phyloP scores from a whole-genome alignment of 2,329 filamentous ascomycete genomes.

The Gaeumannomyces tritici region DNA sequence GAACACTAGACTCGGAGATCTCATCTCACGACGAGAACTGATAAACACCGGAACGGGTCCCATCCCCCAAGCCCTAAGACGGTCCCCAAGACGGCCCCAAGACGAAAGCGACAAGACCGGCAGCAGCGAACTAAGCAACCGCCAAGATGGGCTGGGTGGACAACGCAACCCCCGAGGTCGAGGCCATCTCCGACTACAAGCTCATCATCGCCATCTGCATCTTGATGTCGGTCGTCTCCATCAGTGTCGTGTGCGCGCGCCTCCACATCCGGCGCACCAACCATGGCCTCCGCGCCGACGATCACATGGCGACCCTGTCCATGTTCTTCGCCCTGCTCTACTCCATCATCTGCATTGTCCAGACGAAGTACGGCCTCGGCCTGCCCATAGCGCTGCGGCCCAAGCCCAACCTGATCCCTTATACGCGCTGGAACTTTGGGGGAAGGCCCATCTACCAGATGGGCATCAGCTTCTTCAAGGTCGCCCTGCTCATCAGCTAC shows the following conservation, averaged over 20 bases:
- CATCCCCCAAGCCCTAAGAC: neutral
- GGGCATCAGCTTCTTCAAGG: constrained; percentile 47
- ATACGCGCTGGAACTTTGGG: constrained; percentile 40
- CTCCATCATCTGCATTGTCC: constrained; percentile 37
- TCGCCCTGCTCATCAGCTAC: constrained; percentile 42
- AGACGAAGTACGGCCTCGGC: constrained; percentile 44
- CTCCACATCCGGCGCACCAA: constrained; percentile 30
- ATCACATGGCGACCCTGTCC: constrained; percentile 31
- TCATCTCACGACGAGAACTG: neutral
- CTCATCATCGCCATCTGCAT: constrained; percentile 38
- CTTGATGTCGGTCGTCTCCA: constrained; percentile 32
- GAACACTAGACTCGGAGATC: neutral
- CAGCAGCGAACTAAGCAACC: neutral
- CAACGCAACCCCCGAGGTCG: constrained; percentile 35
- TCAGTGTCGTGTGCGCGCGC: constrained; percentile 27
- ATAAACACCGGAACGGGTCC: neutral
- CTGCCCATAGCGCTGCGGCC: constrained; percentile 34
- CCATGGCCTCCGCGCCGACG: constrained; percentile 35
- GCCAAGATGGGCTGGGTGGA: constrained; percentile 38
- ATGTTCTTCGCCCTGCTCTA: constrained; percentile 38
- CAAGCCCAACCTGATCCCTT: constrained; percentile 28
- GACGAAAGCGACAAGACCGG: neutral
- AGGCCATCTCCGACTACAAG: constrained; percentile 35
- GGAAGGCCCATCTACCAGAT: constrained; percentile 45
- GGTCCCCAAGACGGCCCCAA: too few relatives aligned